Conservation (phyloP, 805 yeast species). For the Tetrapisispora iriomotensis region DNA sequence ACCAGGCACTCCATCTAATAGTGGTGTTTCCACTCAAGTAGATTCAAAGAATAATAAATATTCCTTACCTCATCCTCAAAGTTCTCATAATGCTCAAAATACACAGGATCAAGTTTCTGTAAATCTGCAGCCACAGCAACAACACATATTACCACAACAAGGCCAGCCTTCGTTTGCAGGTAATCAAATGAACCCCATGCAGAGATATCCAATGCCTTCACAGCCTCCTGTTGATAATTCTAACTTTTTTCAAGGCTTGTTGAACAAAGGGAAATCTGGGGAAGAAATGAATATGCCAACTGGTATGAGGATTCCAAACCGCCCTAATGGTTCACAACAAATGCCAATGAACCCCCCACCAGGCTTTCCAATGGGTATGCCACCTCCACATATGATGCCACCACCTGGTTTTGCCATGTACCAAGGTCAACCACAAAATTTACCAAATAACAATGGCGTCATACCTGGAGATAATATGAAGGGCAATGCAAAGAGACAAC, state of each 20-base stretch:
- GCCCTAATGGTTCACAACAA: slow-evolving; percentile 6
- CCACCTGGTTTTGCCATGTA: slow-evolving; percentile 16
- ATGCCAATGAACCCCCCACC: slow-evolving; percentile 8
- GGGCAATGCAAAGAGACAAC: background rate
- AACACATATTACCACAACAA: slow-evolving; percentile 9
- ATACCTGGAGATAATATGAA: background rate
- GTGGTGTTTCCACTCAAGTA: background rate
- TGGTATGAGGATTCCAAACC: slow-evolving; percentile 5
- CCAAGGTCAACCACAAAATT: slow-evolving; percentile 5
- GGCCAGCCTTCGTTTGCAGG: slow-evolving; percentile 1
- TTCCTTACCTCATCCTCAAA: slow-evolving; percentile 1
- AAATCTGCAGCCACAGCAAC: slow-evolving; percentile 3
- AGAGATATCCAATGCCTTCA: background rate
- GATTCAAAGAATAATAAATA: slow-evolving; percentile 1
- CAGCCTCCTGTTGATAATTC: slow-evolving; percentile 14
- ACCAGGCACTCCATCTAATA: slow-evolving; percentile 5
- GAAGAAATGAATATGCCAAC: slow-evolving; percentile 8
- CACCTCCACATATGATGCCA: slow-evolving; percentile 17
- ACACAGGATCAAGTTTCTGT: background rate
- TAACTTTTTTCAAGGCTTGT: slow-evolving; percentile 24
- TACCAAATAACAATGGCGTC: background rate
- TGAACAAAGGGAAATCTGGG: slow-evolving; percentile 20
- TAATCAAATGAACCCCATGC: background rate
- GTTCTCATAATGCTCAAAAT: background rate
- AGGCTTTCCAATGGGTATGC: slow-evolving; percentile 16